Base-by-base conservation (phyloP, 2,329 filamentous ascomycete species). In the Atkinsonella texensis region DNA sequence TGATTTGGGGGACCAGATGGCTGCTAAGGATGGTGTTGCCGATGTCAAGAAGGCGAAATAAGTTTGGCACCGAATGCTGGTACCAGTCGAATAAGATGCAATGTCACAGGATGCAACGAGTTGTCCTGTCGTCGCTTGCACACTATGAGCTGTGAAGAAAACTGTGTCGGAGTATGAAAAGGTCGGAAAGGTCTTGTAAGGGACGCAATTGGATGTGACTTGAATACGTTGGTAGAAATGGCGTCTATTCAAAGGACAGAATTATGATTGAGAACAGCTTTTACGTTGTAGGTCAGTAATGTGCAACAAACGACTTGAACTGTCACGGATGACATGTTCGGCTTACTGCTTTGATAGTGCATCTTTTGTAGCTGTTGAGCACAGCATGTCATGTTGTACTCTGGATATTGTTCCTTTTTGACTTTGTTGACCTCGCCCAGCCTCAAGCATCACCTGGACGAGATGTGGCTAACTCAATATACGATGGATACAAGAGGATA, bases 1-100 rank as follows among this genome's bases (percentile, higher is more conserved):
- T 66, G 81, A 84, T 59, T 76, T 97, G 61, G 83, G 87, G 57
- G 90, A 97, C 65, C 82, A 93, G 75, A 85, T 90, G 60, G 77
- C 82, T 54, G 71, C 74, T 53, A 76, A 79, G 12, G 72, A 77
- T 58, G 60, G 69, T 52, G 71, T 75, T 46, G 68, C 65, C 12
- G 74, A 75, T 32, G 68, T 70, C 50, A 81, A 79, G 70, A 87
- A 87, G 74, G 71, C 74, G 13, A 60, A 56, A 51, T 61, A 55
- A 56, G 17, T 33, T 13, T 6, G 28, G 28, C 28, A 4, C 28
- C 28, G 5, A 28, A 28, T 28, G 7, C 7, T 28, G 28, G 28
- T 28, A 6, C 28, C 7, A 28, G 28, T 28, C 28, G 28, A 15
- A 38, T 38, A 15, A 15, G 35, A 38, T 15, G 35, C 35, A 38